phyloP scores from a whole-genome alignment of 179 eudicot species.

The Patellifolia procumbens region DNA sequence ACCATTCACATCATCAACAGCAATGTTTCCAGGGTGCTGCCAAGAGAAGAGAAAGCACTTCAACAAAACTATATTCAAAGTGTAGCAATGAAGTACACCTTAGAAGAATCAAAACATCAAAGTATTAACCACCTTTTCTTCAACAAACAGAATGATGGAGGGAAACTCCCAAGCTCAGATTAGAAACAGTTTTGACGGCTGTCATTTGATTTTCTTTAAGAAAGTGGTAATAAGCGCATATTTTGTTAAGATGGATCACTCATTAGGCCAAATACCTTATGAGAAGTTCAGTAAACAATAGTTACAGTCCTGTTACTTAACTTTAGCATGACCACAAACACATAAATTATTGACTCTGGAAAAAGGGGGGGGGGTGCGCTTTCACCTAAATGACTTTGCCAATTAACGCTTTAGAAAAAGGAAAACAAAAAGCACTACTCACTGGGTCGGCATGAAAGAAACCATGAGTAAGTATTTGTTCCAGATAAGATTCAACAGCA shows the following conservation, averaged over 20 bases:
- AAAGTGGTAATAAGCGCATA: neutral
- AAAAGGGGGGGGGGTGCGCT: neutral
- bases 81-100: neutral
- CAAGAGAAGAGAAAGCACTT: conserved; percentile 19
- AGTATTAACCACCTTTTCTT: conserved; percentile 1
- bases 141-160: neutral
- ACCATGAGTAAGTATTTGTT: conserved; percentile 86
- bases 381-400: neutral
- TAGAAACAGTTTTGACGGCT: neutral
- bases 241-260: neutral
- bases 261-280: neutral
- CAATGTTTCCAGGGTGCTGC: conserved; percentile 99
- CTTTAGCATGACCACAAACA: conserved; percentile 6
- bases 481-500: conserved; percentile 93
- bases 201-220: neutral
- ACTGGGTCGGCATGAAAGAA: conserved; percentile 98
- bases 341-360: neutral
- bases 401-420: neutral
- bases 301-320: neutral
- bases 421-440: conserved; percentile 34
- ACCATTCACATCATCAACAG: conserved; percentile 97
- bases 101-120: neutral
- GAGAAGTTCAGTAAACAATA: neutral
- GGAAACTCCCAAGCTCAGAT: neutral
- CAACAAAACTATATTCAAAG: neutral